Conservation (phyloP, 768 basidiomycete genomes). For the Chlorophyllum brunneum region DNA sequence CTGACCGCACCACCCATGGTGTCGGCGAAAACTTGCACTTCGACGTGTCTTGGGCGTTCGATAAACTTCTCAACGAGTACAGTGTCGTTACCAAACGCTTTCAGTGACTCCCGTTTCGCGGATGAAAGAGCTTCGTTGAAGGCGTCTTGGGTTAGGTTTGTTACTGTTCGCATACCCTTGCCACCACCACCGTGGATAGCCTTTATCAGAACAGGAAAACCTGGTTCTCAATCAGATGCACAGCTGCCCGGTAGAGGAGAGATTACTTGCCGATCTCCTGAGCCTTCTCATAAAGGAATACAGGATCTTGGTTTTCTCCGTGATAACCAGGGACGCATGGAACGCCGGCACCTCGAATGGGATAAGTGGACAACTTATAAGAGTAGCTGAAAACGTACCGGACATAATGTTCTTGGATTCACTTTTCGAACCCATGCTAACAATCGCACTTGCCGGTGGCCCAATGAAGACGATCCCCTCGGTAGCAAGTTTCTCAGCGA, state of each 20-base stretch:
- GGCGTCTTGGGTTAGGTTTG: conserved; percentile 47
- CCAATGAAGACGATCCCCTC: conserved; percentile 90
- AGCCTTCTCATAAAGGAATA: conserved; percentile 66
- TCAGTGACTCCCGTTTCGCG: conserved; percentile 86
- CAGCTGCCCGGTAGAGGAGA: background rate
- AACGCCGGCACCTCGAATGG: conserved; percentile 67
- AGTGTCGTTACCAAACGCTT: conserved; percentile 82
- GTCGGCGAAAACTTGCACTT: conserved; percentile 95
- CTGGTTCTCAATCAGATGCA: conserved; percentile 26
- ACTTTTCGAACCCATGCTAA: conserved; percentile 95
- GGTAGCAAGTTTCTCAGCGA: conserved; percentile 68
- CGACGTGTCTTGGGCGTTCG: conserved; percentile 82
- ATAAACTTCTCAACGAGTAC: conserved; percentile 92
- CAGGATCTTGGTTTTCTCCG: conserved; percentile 72
- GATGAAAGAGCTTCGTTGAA: conserved; percentile 80
- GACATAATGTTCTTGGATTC: conserved; percentile 97
- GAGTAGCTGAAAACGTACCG: conserved; percentile 34
- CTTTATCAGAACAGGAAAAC: conserved; percentile 92
- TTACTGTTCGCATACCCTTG: conserved; percentile 89
- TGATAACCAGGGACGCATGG: conserved; percentile 96
- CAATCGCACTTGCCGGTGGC: conserved; percentile 82
- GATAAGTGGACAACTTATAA: background rate
- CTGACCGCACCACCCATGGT: conserved; percentile 76
- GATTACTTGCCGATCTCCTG: conserved; percentile 56
- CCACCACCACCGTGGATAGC: conserved; percentile 96